These are phyloP conservation scores for Dryas alaskensis DNA, from an alignment of 306 rosid species.

Conservation along the genomic window DNA sequence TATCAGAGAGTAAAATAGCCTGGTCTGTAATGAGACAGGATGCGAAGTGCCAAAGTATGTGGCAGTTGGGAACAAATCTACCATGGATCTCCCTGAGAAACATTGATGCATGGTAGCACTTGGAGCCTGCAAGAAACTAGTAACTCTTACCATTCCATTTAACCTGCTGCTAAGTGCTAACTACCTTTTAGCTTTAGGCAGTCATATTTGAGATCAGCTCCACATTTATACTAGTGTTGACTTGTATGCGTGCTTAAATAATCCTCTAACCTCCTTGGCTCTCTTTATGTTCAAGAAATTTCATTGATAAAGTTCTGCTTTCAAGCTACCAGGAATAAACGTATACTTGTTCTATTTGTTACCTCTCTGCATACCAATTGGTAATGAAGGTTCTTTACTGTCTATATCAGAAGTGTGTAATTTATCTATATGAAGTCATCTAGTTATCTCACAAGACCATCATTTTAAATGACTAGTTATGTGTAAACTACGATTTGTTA, in stretches of 20 bases:
- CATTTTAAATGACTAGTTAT: background rate
- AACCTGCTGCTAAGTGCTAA: background rate
- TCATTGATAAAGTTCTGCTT: background rate
- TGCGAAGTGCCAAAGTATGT: background rate
- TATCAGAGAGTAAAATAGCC: background rate
- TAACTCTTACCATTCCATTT: background rate
- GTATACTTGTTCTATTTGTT: background rate
- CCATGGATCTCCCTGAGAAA: conserved; percentile 8
- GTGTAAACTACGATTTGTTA: background rate
- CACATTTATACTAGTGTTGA: background rate
- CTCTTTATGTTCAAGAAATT: background rate
- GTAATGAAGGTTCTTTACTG: background rate
- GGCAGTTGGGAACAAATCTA: background rate
- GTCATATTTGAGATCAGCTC: background rate
- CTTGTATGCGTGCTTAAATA: background rate
- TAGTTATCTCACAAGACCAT: background rate
- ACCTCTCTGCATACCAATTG: background rate
- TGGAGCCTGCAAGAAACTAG: background rate
- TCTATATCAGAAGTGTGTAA: background rate
- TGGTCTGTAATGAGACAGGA: background rate
- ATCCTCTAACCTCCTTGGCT: background rate
- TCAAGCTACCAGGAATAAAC: background rate
- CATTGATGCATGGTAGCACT: conserved; percentile 4
- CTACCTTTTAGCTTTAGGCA: background rate
- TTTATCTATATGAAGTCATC: background rate